A percentile compares a stretch with the other conserved stretches of the same genome.
Conservation (phyloP, 495 filamentous ascomycete species). For the Xylaria curta region DNA sequence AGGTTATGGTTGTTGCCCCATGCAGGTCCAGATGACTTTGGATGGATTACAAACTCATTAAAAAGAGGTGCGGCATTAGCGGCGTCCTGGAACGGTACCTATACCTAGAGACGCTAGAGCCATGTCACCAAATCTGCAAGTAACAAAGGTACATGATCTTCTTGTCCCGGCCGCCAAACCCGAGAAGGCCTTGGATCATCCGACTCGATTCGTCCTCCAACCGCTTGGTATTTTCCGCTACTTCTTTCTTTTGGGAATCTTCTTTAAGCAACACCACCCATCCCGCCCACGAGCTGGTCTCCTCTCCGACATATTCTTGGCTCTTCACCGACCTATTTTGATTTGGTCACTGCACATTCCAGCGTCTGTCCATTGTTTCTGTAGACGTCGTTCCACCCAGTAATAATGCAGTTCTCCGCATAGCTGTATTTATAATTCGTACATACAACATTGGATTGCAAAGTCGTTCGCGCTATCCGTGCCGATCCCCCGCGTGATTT, state of each 20-base stretch:
- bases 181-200: slow-evolving; percentile 32
- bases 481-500: not conserved
- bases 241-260: slow-evolving; percentile 4
- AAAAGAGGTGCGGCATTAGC: slow-evolving; percentile 1
- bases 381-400: not conserved
- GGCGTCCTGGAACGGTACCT: not conserved
- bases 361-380: not conserved
- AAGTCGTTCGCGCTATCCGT: not conserved
- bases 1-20: not conserved
- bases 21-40: not conserved
- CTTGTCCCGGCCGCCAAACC: slow-evolving; percentile 14
- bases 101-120: not conserved
- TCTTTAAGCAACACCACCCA: not conserved
- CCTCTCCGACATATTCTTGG: slow-evolving; percentile 20
- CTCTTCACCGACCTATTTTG: not conserved
- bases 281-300: slow-evolving; percentile 32
- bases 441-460: not conserved
- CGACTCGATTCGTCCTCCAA: slow-evolving; percentile 27
- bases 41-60: slow-evolving; percentile 20
- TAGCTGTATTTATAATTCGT: not conserved
- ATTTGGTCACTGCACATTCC: slow-evolving; percentile 1
- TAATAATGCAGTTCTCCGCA: slow-evolving; percentile 13
- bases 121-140: not conserved
- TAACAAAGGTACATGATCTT: not conserved
- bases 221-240: slow-evolving; percentile 6